Percentiles rank a stretch among this genome's conserved stretches.
Evolutionary conservation across 2,329 filamentous ascomycete species (phyloP).

Genomic region (Colletotrichum cuscutae): DNA sequence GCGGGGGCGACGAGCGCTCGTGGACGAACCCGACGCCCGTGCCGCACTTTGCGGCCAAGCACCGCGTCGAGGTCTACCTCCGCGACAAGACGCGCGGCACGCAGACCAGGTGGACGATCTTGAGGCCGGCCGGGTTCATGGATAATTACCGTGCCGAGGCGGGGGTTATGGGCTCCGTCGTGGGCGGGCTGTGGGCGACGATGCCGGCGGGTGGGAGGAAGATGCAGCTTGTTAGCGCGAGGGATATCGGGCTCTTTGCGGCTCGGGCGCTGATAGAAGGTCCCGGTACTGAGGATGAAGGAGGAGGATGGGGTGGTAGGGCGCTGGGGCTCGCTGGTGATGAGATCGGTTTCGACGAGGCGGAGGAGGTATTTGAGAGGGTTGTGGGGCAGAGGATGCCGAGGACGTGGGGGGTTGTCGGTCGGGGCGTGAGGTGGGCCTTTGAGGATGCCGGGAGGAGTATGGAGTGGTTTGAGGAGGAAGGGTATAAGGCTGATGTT

Average conservation of each 20-base stretch:
- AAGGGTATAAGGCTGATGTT: constrained; percentile 29
- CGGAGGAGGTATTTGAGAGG: constrained; percentile 15
- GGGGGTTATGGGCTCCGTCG: constrained; percentile 38
- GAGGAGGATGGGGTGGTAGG: constrained; percentile 14
- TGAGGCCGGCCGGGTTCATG: constrained; percentile 43
- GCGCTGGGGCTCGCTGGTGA: constrained; percentile 33
- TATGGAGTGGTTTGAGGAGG: constrained; percentile 34
- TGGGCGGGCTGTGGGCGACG: constrained; percentile 39
- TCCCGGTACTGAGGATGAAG: background rate
- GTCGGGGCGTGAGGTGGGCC: constrained; percentile 26
- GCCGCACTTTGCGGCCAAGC: constrained; percentile 38
- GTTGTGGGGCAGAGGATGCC: constrained; percentile 9
- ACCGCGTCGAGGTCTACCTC: constrained; percentile 34
- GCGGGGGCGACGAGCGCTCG: constrained; percentile 37
- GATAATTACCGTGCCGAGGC: constrained; percentile 38
- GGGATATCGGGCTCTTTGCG: constrained; percentile 38
- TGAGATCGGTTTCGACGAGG: constrained; percentile 28
- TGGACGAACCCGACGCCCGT: constrained; percentile 36
- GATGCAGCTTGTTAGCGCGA: constrained; percentile 41
- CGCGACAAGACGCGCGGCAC: constrained; percentile 16
- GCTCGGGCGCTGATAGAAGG: constrained; percentile 22
- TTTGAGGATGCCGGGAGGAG: constrained; percentile 30
- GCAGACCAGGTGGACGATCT: constrained; percentile 37
- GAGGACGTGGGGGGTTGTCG: constrained; percentile 22
- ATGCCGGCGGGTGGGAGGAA: constrained; percentile 37